Percentiles rank a stretch among this genome's conserved stretches.
These are phyloP conservation scores for Ampelocalamus luodianensis DNA, from an alignment of 176 grass and related monocot genomes.

Conservation along the genomic window DNA sequence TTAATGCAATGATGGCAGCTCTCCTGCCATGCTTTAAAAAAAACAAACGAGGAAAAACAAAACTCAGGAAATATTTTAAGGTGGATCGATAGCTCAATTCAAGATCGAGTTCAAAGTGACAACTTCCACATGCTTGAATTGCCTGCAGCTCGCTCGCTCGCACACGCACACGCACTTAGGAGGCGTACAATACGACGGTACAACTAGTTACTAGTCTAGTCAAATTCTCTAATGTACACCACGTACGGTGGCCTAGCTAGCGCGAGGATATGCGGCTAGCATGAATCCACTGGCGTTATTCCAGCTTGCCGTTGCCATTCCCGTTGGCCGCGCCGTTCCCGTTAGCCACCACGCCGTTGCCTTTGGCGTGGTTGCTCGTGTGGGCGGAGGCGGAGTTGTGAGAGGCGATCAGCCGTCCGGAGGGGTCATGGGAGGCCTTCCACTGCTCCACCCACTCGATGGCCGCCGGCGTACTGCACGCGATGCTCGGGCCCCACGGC, in stretches of 20 bases:
- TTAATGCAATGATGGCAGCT: no score
- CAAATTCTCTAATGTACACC: slow-evolving; percentile 43
- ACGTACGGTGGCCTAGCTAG: slow-evolving; percentile 12
- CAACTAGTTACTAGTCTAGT: slow-evolving; percentile 43
- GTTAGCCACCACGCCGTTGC: not conserved
- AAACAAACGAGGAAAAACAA: not conserved
- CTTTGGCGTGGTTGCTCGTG: slow-evolving; percentile 1
- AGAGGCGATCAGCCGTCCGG: slow-evolving; percentile 75
- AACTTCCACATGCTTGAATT: slow-evolving; percentile 11
- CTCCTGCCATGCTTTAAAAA: no score
- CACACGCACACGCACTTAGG: not conserved
- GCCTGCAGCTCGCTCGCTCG: not conserved
- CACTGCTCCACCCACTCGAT: slow-evolving; percentile 95
- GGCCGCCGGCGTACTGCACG: slow-evolving; percentile 95
- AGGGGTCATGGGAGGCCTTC: slow-evolving; percentile 88
- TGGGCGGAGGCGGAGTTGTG: slow-evolving; percentile 50
- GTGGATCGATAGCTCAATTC: slow-evolving; percentile 8
- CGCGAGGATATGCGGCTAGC: not conserved
- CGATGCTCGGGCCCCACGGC: slow-evolving; percentile 87
- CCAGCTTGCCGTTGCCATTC: slow-evolving; percentile 32
- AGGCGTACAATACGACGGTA: not conserved
- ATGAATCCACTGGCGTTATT: slow-evolving; percentile 1
- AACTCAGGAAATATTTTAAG: not conserved
- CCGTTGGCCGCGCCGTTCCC: slow-evolving; percentile 35
- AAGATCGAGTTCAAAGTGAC: slow-evolving; percentile 19